Evolutionary conservation across 305 asterid species (phyloP).

Genomic region (Solanum chacoense): DNA sequence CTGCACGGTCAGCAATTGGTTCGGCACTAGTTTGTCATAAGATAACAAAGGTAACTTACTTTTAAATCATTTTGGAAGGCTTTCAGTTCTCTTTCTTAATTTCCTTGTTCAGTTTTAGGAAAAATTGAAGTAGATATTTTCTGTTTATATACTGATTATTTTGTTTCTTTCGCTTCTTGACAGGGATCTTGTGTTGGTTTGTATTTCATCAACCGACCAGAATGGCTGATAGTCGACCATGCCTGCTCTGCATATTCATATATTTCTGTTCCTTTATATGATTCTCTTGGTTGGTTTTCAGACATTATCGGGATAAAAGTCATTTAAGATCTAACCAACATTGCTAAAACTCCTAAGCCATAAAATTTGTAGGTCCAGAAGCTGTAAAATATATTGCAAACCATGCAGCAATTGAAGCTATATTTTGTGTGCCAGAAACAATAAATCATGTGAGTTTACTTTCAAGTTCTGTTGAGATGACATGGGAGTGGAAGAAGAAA

Average conservation of each 20-base stretch:
- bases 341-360: background rate
- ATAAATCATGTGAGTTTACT: conserved; percentile 30
- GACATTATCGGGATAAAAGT: background rate
- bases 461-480: background rate
- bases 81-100: background rate
- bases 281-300: conserved; percentile 40
- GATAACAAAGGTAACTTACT: conserved; percentile 35
- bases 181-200: conserved; percentile 59
- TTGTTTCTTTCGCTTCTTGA: background rate
- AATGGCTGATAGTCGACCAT: conserved; percentile 62
- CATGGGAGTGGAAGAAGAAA: background rate
- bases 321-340: background rate
- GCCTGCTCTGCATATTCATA: conserved; percentile 68
- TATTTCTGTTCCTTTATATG: conserved; percentile 56
- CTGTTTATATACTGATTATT: background rate
- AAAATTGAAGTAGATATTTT: background rate
- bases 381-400: conserved; percentile 56
- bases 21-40: conserved; percentile 39
- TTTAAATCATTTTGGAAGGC: background rate
- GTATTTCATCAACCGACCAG: conserved; percentile 57
- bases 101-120: background rate
- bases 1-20: conserved; percentile 53
- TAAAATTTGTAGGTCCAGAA: conserved; percentile 46
- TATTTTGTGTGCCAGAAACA: conserved; percentile 50
- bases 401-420: conserved; percentile 45